phyloP scores from a whole-genome alignment of 129 eudicot species.

The Rutidosis leptorrhynchoides region DNA sequence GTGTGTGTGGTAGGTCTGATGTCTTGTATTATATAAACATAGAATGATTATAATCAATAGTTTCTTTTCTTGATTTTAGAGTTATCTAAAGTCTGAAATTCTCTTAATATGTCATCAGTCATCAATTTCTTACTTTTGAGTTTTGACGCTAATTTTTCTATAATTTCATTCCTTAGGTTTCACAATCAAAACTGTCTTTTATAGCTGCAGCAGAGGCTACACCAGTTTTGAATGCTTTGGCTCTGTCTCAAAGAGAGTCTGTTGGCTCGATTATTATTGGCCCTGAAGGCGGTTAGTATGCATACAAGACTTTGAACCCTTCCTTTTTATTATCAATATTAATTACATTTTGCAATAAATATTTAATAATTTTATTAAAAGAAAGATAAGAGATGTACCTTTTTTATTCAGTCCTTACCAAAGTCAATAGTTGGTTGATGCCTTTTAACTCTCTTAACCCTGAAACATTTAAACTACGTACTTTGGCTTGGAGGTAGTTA shows the following conservation, averaged over 20 bases:
- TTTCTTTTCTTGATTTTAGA: constrained; percentile 14
- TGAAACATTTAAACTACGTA: neutral
- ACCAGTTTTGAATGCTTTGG: constrained; percentile 54
- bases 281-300: constrained; percentile 87
- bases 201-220: constrained; percentile 80
- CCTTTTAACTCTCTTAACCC: neutral
- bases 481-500: too few relatives aligned
- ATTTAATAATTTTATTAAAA: neutral
- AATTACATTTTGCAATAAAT: neutral
- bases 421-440: neutral
- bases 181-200: constrained; percentile 61
- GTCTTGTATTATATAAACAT: constrained; percentile 3
- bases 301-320: neutral
- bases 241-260: constrained; percentile 41
- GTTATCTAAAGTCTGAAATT: neutral
- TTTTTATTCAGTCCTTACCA: neutral
- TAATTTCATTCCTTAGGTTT: constrained; percentile 44
- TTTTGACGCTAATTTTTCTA: constrained; percentile 10
- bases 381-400: neutral
- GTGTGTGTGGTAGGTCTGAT: constrained; percentile 7
- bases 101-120: neutral
- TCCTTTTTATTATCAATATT: neutral
- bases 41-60: neutral
- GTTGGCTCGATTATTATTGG: constrained; percentile 72
- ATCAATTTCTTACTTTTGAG: constrained; percentile 3